Evolutionary conservation across 2,329 filamentous ascomycete genomes (phyloP), one percentile per base, ranked within the genome.

Genomic region (Arthrocladium fulminans): DNA sequence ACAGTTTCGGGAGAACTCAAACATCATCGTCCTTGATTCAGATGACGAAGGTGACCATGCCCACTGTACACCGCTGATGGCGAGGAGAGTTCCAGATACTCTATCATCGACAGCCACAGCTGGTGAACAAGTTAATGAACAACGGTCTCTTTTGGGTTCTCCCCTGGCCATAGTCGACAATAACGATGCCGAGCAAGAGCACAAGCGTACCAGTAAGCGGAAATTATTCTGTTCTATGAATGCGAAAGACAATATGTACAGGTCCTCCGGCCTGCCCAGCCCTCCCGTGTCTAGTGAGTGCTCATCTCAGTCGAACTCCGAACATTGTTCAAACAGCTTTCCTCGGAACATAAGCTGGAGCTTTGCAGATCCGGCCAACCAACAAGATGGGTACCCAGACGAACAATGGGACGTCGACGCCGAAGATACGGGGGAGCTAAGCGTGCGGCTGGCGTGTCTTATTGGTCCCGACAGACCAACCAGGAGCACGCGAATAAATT

Each of bases 21-120:
- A 42, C 22, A 23, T 47, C 19, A 27, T 47, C 9, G 23, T 38
- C 15, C 22, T 47, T 9, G 44, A 47, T 17, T 23, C 9, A 12
- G 44, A 38, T 6, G 44, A 38, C 30, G 44, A 47, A 3, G 34
- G 19, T 15, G 23, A 5, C 3, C 22, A 4, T 39, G 13, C 6
- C 17, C 2, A 19, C 9, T n/a, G 8, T 10, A 13, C 10, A 15
- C 39, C 19, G 12, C 6, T 17, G 13, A 15, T 3, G 15, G 19
- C 24, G 20, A 9, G 8, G 15, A 10, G 20, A 15, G 6, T 13
- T 25, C 20, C 24, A 8, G 20, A 3, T 5, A 13, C 24, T 3
- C 19, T 8, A n/a, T 15, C 19, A 7, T 19, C 19, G n/a, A 3
- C 39, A 15, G 20, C 8, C 22, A 19, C 22, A 9, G 12, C 13